Percentiles rank a stretch among this genome's conserved stretches.
These are phyloP conservation scores for Aeschynomene evenia DNA, from an alignment of 306 rosid genomes.

Conservation along the genomic window DNA sequence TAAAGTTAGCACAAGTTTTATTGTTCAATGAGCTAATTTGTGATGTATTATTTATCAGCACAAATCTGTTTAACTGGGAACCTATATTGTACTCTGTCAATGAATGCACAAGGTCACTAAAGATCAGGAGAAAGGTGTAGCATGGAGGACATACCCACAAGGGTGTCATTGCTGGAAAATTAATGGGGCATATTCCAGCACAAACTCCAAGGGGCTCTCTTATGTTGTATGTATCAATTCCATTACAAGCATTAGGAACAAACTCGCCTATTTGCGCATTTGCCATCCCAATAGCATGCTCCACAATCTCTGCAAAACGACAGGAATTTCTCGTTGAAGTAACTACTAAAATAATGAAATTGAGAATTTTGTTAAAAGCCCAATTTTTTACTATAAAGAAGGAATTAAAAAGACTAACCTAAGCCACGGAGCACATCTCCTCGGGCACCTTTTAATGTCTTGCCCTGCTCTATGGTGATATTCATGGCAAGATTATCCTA, in stretches of 20 bases:
- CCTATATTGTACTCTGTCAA: not conserved
- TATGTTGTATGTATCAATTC: slow-evolving; percentile 65
- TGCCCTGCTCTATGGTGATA: slow-evolving; percentile 64
- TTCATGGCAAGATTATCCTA: slow-evolving; percentile 69
- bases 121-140: slow-evolving; percentile 1
- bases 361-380: slow-evolving; percentile 23
- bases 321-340: slow-evolving; percentile 6
- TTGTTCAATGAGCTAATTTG: not conserved
- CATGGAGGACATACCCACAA: slow-evolving; percentile 63
- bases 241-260: slow-evolving; percentile 63
- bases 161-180: slow-evolving; percentile 59
- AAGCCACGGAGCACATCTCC: slow-evolving; percentile 67
- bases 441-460: slow-evolving; percentile 59
- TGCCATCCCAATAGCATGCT: slow-evolving; percentile 74
- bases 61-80: not conserved
- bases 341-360: slow-evolving; percentile 6
- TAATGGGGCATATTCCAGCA: slow-evolving; percentile 74
- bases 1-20: not conserved
- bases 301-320: slow-evolving; percentile 61
- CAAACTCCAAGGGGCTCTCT: slow-evolving; percentile 88
- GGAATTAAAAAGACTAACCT: slow-evolving; percentile 47
- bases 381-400: not conserved
- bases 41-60: slow-evolving; percentile 4
- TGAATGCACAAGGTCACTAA: slow-evolving; percentile 20
- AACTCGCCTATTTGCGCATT: slow-evolving; percentile 69